phyloP scores from a whole-genome alignment of 331 rosid genomes.

The Stylosanthes scabra region DNA sequence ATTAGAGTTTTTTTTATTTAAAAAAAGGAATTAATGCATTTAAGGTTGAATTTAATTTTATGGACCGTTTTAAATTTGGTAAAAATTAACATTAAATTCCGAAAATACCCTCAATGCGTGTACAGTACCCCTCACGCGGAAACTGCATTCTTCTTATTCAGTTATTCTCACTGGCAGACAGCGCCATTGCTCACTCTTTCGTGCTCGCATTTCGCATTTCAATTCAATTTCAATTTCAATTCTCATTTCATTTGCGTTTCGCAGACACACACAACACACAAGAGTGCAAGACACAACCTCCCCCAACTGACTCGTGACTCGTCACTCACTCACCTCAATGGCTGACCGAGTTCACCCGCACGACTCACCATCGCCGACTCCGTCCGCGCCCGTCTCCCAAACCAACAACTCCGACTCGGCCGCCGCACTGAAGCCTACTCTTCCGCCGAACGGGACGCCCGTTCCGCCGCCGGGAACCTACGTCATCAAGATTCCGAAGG shows the following conservation, averaged over 20 bases:
- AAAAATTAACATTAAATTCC: neutral
- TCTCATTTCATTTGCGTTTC: neutral
- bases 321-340: slow-evolving; percentile 47
- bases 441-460: slow-evolving; percentile 44
- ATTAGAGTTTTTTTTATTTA: too few relatives aligned
- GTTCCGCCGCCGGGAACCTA: slow-evolving; percentile 65
- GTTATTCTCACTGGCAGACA: neutral
- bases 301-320: neutral
- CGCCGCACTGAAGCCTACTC: slow-evolving; percentile 26
- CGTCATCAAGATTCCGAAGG: slow-evolving; percentile 77
- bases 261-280: neutral
- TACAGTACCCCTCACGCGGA: neutral
- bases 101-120: slow-evolving; percentile 3
- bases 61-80: too few relatives aligned
- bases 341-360: slow-evolving; percentile 70
- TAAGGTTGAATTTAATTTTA: too few relatives aligned
- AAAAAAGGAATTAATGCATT: too few relatives aligned
- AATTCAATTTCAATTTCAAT: neutral
- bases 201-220: neutral
- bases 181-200: neutral
- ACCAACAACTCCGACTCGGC: slow-evolving; percentile 18
- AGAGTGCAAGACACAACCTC: too few relatives aligned
- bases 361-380: slow-evolving; percentile 43
- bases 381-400: neutral
- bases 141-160: slow-evolving; percentile 11